Evolutionary conservation across 768 basidiomycete species (phyloP).

Genomic region (Mycena alexandri): DNA sequence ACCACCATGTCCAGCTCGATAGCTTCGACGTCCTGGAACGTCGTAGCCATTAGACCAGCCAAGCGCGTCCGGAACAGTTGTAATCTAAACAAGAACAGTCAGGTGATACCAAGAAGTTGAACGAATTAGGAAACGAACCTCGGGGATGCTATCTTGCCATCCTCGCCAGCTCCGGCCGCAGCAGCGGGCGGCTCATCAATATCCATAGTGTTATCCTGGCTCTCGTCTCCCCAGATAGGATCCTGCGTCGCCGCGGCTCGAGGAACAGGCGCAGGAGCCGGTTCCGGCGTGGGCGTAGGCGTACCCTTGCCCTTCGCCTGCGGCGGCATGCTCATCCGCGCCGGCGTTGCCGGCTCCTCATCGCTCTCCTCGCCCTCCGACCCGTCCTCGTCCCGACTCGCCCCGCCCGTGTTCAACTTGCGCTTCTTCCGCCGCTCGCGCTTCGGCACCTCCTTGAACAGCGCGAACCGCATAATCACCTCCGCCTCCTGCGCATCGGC

Average conservation of each 20-base stretch:
- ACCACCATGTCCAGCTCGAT: constrained; percentile 79
- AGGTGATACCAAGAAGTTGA: constrained; percentile 19
- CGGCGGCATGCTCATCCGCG: constrained; percentile 66
- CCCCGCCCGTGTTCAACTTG: constrained; percentile 81
- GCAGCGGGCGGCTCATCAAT: constrained; percentile 56
- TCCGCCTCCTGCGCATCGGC: constrained; percentile 92
- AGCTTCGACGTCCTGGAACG: constrained; percentile 81
- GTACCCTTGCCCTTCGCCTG: constrained; percentile 32
- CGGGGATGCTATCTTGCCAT: constrained; percentile 64
- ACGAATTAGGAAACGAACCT: constrained; percentile 61
- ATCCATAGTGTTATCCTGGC: constrained; percentile 75
- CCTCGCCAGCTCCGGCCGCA: constrained; percentile 48
- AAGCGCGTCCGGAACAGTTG: constrained; percentile 86
- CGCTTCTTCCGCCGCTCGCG: constrained; percentile 86
- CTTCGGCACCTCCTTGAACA: constrained; percentile 97
- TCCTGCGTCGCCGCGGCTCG: constrained; percentile 56
- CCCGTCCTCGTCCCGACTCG: constrained; percentile 64
- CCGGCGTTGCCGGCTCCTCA: constrained; percentile 52
- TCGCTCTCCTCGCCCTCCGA: constrained; percentile 65
- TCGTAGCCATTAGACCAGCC: constrained; percentile 76
- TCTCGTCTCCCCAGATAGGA: constrained; percentile 76
- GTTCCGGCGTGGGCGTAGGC: constrained; percentile 30
- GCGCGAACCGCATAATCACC: constrained; percentile 94
- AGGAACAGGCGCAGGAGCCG: constrained; percentile 31
- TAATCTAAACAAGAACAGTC: constrained; percentile 59